A percentile compares a stretch with the other conserved stretches of the same genome.
phyloP scores from a whole-genome alignment of 441 rosid species.

The Euphorbia neoarborescens region DNA sequence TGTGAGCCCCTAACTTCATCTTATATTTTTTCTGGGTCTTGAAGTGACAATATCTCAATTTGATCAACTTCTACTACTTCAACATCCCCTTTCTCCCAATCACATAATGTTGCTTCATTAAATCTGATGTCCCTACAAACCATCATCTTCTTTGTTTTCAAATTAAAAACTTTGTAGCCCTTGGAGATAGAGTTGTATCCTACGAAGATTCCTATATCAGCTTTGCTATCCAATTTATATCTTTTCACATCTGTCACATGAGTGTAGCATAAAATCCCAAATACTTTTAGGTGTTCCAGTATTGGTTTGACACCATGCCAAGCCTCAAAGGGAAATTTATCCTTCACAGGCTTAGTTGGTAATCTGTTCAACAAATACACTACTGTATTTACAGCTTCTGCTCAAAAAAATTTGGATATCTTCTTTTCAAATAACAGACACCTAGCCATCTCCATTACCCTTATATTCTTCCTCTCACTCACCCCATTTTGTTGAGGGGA shows the following conservation, averaged over 20 bases:
- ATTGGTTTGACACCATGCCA: background rate
- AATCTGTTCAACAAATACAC: background rate
- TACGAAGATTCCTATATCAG: background rate
- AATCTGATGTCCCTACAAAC: background rate
- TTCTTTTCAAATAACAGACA: background rate
- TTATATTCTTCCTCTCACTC: background rate
- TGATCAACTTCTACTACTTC: no score
- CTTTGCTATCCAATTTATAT: background rate
- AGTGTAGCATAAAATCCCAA: background rate
- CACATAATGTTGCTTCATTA: background rate
- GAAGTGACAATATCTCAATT: no score
- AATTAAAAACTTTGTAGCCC: background rate
- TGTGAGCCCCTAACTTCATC: background rate
- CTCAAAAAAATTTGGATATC: background rate
- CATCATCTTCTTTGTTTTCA: background rate
- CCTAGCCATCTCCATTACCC: background rate
- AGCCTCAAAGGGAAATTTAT: background rate
- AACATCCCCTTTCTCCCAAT: background rate
- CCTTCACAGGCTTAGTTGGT: background rate
- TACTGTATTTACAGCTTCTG: background rate
- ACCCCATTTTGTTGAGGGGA: background rate
- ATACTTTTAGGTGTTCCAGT: background rate
- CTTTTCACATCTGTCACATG: no score
- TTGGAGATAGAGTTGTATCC: background rate
- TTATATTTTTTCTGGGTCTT: background rate